phyloP scores from a whole-genome alignment of 2,329 filamentous ascomycete species.

The Lizonia empirigonia region DNA sequence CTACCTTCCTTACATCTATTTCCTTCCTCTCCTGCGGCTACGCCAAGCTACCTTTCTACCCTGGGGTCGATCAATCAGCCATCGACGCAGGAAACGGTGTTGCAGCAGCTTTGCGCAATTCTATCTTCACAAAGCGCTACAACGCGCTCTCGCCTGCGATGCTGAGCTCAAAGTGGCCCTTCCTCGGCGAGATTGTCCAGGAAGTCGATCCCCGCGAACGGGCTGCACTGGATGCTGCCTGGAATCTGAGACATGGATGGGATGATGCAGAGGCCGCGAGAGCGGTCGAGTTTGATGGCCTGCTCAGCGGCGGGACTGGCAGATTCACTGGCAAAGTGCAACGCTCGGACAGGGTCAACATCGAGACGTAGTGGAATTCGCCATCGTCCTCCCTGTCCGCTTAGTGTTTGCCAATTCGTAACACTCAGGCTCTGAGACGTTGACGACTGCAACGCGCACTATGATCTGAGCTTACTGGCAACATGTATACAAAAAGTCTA shows the following conservation, averaged over 20 bases:
- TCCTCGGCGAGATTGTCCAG: slow-evolving; percentile 50
- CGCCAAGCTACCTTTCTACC: slow-evolving; percentile 49
- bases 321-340: slow-evolving; percentile 45
- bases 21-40: slow-evolving; percentile 68
- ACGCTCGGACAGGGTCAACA: slow-evolving; percentile 25
- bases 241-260: slow-evolving; percentile 42
- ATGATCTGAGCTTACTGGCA: neutral
- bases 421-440: neutral
- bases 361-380: slow-evolving; percentile 15
- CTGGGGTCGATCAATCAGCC: slow-evolving; percentile 41
- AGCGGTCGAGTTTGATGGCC: slow-evolving; percentile 51
- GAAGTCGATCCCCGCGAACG: slow-evolving; percentile 42
- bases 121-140: slow-evolving; percentile 39
- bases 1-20: slow-evolving; percentile 51
- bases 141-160: slow-evolving; percentile 43
- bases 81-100: slow-evolving; percentile 33
- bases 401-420: neutral
- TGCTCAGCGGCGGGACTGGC: slow-evolving; percentile 49
- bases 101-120: slow-evolving; percentile 16
- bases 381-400: neutral
- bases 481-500: neutral
- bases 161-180: slow-evolving; percentile 45
- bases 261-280: slow-evolving; percentile 37
- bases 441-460: neutral
- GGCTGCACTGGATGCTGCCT: slow-evolving; percentile 41